Evolutionary conservation across 495 filamentous ascomycete genomes (phyloP).

Genomic region (Diplogelasinospora grovesii): DNA sequence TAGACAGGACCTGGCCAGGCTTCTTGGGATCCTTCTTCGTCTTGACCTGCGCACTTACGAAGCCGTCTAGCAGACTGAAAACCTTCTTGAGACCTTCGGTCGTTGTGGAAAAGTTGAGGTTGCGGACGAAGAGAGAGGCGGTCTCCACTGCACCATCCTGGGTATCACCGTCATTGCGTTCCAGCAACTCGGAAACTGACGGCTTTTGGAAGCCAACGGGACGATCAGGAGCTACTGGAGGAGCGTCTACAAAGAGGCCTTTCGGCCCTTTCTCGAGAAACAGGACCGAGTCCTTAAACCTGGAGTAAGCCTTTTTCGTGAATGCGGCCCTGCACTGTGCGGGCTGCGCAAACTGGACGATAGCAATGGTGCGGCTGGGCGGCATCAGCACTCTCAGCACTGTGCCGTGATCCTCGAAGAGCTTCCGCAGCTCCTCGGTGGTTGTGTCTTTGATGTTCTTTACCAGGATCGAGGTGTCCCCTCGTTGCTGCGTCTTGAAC

Average conservation of each 20-base stretch:
- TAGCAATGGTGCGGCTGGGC: constrained; percentile 84
- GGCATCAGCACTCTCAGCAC: constrained; percentile 80
- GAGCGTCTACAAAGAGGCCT: constrained; percentile 58
- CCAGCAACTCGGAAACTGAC: constrained; percentile 46
- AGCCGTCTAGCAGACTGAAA: constrained; percentile 78
- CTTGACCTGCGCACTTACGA: constrained; percentile 76
- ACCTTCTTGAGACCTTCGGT: constrained; percentile 61
- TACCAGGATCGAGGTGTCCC: constrained; percentile 81
- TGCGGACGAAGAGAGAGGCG: constrained; percentile 82
- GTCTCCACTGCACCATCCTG: constrained; percentile 56
- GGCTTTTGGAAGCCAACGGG: constrained; percentile 34
- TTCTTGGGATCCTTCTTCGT: constrained; percentile 82
- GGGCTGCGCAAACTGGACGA: constrained; percentile 75
- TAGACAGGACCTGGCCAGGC: constrained; percentile 75
- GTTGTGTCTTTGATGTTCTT: constrained; percentile 91
- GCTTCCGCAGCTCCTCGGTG: constrained; percentile 54
- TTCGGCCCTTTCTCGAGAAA: constrained; percentile 93
- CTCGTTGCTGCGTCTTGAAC: constrained; percentile 75
- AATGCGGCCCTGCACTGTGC: constrained; percentile 78
- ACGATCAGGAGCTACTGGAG: constrained; percentile 26
- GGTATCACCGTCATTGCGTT: constrained; percentile 49
- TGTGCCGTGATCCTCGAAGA: constrained; percentile 67
- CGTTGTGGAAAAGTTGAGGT: constrained; percentile 87
- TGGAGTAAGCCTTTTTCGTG: constrained; percentile 72
- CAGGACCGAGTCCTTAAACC: constrained; percentile 83